These are phyloP conservation scores for Rhododendron vialii DNA, from an alignment of 148 eudicot genomes.

Conservation along the genomic window DNA sequence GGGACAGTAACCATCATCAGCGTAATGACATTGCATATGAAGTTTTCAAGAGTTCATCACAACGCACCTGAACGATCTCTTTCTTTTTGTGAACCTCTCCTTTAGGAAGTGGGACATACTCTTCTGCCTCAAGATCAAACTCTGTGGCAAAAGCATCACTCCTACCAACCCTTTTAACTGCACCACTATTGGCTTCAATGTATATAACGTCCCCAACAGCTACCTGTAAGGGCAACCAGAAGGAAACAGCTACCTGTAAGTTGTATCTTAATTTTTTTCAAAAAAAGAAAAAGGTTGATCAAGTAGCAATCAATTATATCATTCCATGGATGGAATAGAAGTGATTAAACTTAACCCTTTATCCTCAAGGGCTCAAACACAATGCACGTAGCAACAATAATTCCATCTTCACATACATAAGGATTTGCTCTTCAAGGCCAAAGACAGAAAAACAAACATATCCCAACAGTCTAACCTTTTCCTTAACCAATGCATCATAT, in stretches of 20 bases:
- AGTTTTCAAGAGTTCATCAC: neutral
- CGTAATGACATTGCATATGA: neutral
- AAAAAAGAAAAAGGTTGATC: neutral
- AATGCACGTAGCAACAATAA: neutral
- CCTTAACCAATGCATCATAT: conserved; percentile 94
- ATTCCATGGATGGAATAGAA: neutral
- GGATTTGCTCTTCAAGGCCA: neutral
- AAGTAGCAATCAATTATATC: neutral
- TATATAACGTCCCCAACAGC: conserved; percentile 98
- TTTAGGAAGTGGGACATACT: conserved; percentile 98
- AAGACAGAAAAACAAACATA: neutral
- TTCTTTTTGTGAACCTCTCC: conserved; percentile 99
- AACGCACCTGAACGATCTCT: conserved; percentile 92
- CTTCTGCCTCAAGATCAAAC: conserved; percentile 98
- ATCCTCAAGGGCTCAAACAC: neutral
- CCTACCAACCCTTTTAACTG: conserved; percentile 96
- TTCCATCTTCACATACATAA: neutral
- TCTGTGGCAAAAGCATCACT: conserved; percentile 99
- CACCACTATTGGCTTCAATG: conserved; percentile 97
- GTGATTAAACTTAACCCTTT: neutral
- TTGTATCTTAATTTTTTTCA: neutral
- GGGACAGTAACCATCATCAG: neutral
- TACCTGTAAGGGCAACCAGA: conserved; percentile 42
- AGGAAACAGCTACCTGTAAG: conserved; percentile 70
- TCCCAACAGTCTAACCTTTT: conserved; percentile 51